These are phyloP conservation scores for Talaromyces amestolkiae DNA, from an alignment of 2,329 filamentous ascomycete genomes.

Conservation along the genomic window DNA sequence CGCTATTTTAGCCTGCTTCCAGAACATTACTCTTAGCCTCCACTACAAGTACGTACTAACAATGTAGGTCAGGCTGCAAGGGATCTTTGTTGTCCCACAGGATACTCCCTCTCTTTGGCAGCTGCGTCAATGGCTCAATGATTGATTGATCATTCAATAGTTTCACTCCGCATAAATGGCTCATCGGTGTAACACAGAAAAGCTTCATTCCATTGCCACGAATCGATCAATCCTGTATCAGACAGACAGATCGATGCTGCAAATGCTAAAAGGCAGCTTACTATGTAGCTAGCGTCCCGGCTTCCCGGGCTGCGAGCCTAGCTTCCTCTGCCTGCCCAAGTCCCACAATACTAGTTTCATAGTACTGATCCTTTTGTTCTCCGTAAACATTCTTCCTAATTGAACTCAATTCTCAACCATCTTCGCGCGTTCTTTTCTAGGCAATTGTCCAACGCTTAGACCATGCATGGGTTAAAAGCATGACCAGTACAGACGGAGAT, in stretches of 20 bases:
- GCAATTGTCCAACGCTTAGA: not conserved
- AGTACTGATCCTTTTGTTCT: not conserved
- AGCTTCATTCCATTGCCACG: not conserved
- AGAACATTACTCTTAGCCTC: not conserved
- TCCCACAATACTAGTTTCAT: not conserved
- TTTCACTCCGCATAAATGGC: not conserved
- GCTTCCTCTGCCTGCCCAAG: not conserved
- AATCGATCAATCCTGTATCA: too few species aligned
- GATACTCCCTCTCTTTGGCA: too few species aligned
- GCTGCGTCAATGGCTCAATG: not conserved
- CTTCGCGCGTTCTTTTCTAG: not conserved
- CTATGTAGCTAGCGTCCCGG: slow-evolving; percentile 15
- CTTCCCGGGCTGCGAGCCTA: slow-evolving; percentile 12
- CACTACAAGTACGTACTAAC: too few species aligned
- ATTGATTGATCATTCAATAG: not conserved
- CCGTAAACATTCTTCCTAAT: not conserved
- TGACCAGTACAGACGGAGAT: not conserved
- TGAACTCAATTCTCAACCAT: not conserved
- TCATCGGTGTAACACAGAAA: not conserved
- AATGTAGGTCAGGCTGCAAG: not conserved
- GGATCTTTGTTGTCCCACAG: not conserved
- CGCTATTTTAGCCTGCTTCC: slow-evolving; percentile 1
- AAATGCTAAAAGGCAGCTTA: not conserved
- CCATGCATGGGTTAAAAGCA: not conserved
- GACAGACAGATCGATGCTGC: too few species aligned